Evolutionary conservation across 495 filamentous ascomycete genomes (phyloP).

Genomic region (Aspergillus heteromorphus): DNA sequence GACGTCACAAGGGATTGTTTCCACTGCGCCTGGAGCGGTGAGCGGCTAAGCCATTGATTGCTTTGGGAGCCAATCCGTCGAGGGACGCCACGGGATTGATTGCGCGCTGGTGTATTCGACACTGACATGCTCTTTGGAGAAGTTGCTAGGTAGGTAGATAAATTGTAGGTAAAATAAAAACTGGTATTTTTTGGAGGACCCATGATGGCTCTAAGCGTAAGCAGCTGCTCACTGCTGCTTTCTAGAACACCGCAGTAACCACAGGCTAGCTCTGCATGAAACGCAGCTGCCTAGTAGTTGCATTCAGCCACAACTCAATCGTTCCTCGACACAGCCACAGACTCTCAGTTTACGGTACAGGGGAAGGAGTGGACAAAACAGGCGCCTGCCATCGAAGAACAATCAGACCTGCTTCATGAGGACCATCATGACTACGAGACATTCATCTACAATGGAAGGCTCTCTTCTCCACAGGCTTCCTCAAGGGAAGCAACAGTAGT

Average conservation of each 20-base stretch:
- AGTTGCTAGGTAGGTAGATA: neutral
- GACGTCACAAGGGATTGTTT: constrained; percentile 16
- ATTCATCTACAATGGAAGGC: no score
- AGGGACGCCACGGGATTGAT: neutral
- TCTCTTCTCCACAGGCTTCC: constrained; percentile 46
- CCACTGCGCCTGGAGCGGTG: constrained; percentile 14
- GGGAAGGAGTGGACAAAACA: neutral
- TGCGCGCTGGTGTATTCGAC: neutral
- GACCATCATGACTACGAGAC: no score
- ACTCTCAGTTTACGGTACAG: neutral
- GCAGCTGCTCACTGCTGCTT: neutral
- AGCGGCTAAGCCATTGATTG: constrained; percentile 6
- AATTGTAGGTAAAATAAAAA: neutral
- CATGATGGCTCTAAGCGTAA: neutral
- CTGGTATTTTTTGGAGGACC: neutral
- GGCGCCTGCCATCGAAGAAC: no score
- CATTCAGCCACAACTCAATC: constrained; percentile 14
- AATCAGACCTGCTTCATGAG: no score
- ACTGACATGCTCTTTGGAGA: neutral
- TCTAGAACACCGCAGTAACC: constrained; percentile 2
- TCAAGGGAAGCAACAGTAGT: constrained; percentile 35
- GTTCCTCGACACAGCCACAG: constrained; percentile 8
- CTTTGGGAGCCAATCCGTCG: neutral
- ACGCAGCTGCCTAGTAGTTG: constrained; percentile 17
- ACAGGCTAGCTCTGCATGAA: constrained; percentile 9